These are phyloP conservation scores for Colletotrichum sp. DNA, from an alignment of 2,329 filamentous ascomycete genomes.

Conservation along the genomic window DNA sequence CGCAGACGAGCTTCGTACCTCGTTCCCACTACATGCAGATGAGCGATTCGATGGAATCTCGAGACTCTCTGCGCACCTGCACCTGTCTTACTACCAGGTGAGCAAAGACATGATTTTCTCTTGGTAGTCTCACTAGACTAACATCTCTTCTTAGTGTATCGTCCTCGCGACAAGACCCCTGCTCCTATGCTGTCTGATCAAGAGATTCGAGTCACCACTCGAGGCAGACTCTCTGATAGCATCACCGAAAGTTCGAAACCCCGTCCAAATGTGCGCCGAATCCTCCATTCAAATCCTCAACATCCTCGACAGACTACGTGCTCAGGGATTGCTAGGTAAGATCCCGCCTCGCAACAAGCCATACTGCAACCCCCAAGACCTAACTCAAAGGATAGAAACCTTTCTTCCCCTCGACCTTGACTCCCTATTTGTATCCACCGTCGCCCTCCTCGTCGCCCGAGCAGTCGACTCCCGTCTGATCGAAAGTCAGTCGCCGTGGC, in stretches of 20 bases:
- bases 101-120: neutral
- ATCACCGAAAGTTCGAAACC: constrained; percentile 33
- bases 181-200: constrained; percentile 35
- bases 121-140: neutral
- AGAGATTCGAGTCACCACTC: constrained; percentile 30
- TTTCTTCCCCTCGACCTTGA: constrained; percentile 50
- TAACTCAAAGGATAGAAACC: constrained; percentile 37
- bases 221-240: constrained; percentile 39
- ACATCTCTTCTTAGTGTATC: constrained; percentile 28
- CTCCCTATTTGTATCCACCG: constrained; percentile 45
- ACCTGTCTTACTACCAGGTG: constrained; percentile 38
- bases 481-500: constrained; percentile 40
- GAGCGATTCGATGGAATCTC: constrained; percentile 37
- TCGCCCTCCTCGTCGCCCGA: constrained; percentile 43
- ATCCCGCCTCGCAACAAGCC: neutral
- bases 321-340: constrained; percentile 52
- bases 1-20: constrained; percentile 33
- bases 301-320: constrained; percentile 47
- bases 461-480: constrained; percentile 38
- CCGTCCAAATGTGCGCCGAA: constrained; percentile 38
- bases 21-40: constrained; percentile 33
- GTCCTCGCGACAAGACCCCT: constrained; percentile 35
- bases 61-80: constrained; percentile 34
- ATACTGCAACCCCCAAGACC: neutral
- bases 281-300: constrained; percentile 36